phyloP scores from a whole-genome alignment of 2,329 filamentous ascomycete species.

The Dryadomyces sulphureus region DNA sequence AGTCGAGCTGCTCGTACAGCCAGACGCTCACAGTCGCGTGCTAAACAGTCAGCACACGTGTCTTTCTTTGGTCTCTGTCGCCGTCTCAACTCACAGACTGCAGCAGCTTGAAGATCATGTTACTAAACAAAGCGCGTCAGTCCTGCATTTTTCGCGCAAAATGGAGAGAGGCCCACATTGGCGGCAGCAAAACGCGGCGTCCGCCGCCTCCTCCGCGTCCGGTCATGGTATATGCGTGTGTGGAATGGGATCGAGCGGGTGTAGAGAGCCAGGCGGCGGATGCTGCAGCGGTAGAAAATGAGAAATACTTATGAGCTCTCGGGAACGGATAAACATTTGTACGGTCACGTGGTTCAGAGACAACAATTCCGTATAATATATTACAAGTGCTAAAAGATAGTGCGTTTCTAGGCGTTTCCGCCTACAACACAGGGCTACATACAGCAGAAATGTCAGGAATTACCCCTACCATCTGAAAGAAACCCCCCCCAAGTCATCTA shows the following conservation, averaged over 20 bases:
- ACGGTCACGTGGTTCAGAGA: too few species aligned
- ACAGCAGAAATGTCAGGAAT: too few species aligned
- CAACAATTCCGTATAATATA: too few species aligned
- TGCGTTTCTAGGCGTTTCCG: too few species aligned
- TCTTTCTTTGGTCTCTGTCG: not conserved
- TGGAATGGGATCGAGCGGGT: not conserved
- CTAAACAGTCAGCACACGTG: constrained; percentile 20
- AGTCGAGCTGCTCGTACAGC: constrained; percentile 90
- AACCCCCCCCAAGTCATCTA: too few species aligned
- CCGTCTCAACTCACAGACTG: constrained; percentile 26
- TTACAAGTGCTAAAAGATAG: too few species aligned
- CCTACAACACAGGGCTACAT: too few species aligned
- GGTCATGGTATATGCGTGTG: constrained; percentile 29
- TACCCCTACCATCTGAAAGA: too few species aligned
- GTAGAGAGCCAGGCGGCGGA: not conserved
- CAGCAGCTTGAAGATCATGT: constrained; percentile 89
- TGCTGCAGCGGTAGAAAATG: not conserved
- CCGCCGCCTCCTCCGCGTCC: constrained; percentile 44
- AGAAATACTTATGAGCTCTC: too few species aligned
- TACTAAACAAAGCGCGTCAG: constrained; percentile 21
- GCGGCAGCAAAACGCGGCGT: constrained; percentile 44
- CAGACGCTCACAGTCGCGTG: constrained; percentile 83
- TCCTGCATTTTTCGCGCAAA: not conserved
- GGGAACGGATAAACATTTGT: too few species aligned
- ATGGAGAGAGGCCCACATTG: constrained; percentile 23